Conservation (phyloP, 768 basidiomycete genomes). For the Tricholoma saponaceum region DNA sequence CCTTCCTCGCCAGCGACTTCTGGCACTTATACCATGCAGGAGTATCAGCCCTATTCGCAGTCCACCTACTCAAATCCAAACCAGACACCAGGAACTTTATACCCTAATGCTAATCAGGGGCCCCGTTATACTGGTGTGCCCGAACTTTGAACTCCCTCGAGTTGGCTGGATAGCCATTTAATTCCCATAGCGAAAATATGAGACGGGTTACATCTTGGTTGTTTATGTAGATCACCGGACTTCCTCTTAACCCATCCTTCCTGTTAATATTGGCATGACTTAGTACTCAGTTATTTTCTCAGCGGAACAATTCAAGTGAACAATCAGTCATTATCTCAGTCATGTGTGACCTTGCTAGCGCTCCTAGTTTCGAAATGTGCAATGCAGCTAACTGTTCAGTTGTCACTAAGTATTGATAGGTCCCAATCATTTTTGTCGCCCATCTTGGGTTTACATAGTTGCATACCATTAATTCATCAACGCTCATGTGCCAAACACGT, state of each 20-base stretch:
- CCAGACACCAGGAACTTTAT: constrained; percentile 12
- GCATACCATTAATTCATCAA: too few species aligned
- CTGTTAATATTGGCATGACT: neutral
- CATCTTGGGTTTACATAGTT: too few species aligned
- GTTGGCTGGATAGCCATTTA: neutral
- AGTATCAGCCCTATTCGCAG: constrained; percentile 9
- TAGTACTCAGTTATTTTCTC: neutral
- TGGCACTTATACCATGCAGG: constrained; percentile 7
- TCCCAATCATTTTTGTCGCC: too few species aligned
- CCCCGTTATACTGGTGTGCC: constrained; percentile 29
- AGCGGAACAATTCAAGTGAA: neutral
- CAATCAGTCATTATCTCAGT: too few species aligned
- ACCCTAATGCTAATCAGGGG: constrained; percentile 4
- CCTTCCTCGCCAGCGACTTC: constrained; percentile 20
- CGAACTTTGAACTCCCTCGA: constrained; percentile 18
- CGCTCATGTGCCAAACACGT: too few species aligned
- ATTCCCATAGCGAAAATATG: neutral
- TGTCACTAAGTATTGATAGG: too few species aligned
- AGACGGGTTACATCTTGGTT: neutral
- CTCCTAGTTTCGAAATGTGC: too few species aligned
- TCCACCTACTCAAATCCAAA: constrained; percentile 7
- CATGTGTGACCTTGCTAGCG: too few species aligned
- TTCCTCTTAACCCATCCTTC: neutral
- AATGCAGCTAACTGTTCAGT: too few species aligned
- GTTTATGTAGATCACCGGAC: neutral